Evolutionary conservation across 2,329 filamentous ascomycete genomes (phyloP), one percentile per base, ranked within the genome.

Genomic region (Plenodomus tracheiphilus): DNA sequence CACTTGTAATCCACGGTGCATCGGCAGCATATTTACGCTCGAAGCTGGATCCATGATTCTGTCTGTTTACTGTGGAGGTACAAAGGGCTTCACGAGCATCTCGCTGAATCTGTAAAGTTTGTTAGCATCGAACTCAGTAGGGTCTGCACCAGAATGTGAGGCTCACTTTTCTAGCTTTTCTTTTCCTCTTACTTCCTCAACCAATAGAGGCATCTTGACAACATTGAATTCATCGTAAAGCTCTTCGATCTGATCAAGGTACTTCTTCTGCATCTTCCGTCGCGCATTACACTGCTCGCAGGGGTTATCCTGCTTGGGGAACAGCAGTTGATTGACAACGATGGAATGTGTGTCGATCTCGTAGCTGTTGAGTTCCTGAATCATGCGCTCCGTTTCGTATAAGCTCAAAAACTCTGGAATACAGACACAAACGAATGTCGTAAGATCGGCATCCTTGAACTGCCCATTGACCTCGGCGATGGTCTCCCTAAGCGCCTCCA

Each of bases 361-460:
- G 77, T 96, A 99, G 72, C 84, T 88, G 40, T 91, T 86, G 53
- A 99, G 81, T 79, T 99, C 94, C 80, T 99, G 94, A 65, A 99
- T 97, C 94, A 99, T 97, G 66, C 94, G 89, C 80, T 99, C 94
- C 54, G 94, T 99, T 81, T 99, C 94, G 78, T 99, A 99, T 43
- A 99, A 81, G 32, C 87, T 92, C 64, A 99, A 75, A 78, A 99
- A 99, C 76, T 99, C 94, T 44, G 94, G 90, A 72, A 99, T 99
- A 74, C 94, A 96, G 53, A 99, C 94, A 73, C 94, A 97, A 45
- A 99, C 91, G 69, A 99, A 99, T 0, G 94, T 99, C 18, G 92
- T 97, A 65, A 97, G 84, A 59, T 91, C 88, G 47, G 94, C 87
- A 70, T 99, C 89, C 81, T 99, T 97, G 84, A 99, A 99, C 75